Base-by-base conservation (phyloP, 2,329 filamentous ascomycete genomes). In the Thelonectria discophora region DNA sequence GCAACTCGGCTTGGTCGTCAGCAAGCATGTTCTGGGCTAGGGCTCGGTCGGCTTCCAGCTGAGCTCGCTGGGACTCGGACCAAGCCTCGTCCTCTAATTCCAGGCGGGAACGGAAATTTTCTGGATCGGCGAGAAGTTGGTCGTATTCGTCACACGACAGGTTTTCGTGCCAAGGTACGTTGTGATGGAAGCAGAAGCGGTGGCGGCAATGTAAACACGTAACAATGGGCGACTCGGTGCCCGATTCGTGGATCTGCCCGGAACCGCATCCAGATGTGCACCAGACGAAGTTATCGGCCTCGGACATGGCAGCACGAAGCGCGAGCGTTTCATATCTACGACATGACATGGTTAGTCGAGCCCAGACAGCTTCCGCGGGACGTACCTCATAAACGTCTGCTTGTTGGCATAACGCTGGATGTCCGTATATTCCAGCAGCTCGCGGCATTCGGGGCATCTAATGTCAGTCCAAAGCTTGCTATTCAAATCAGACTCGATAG, bases 191-290 rank as follows among this genome's bases (percentile, higher is more conserved):
- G 66, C 82, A 84, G 2, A 78, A 80, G 11, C 76, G 76, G 27
- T 76, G 75, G 4, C 59, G 57, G 58, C 82, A 82, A 43, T 71
- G 64, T 45, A 73, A 65, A 68, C 82, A 82, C 15, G 73, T 76
- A 40, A 81, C 77, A 17, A 80, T 81, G 0, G 81, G 78, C 3
- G 78, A 74, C 2, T 67, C 68, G 1, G 65, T 57, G 15, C 79
- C 79, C 3, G 71, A 76, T 1, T 77, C 74, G 48, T 87, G 84
- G 2, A 85, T 75, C 64, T 87, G 84, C 0, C 85, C 85, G 1
- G 77, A 80, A 9, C 75, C 78, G 66, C 86, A 88, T 2, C 74
- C 76, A 0, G 82, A 74, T 1, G 84, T 78, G 65, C 86, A 88
- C 81, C 83, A 86, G 13, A 80, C 71, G 65, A 86, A 88, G 32